Evolutionary conservation across 805 yeast genomes (phyloP).

Genomic region (Candida xyloterini): DNA sequence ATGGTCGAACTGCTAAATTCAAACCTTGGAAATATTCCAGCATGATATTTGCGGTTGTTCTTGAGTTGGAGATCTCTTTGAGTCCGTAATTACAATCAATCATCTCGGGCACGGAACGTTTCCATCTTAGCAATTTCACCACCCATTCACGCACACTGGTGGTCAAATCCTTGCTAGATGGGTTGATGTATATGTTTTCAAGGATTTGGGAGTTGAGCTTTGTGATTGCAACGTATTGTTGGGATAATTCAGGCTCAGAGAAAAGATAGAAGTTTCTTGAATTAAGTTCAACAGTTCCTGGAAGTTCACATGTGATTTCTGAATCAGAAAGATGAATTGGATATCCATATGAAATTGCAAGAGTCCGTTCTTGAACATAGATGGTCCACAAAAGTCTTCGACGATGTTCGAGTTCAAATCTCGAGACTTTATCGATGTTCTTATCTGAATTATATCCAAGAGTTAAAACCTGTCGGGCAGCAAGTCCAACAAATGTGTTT

Average conservation of each 20-base stretch:
- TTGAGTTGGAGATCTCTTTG: conserved; percentile 41
- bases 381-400: conserved; percentile 27
- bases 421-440: conserved; percentile 46
- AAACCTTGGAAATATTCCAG: conserved; percentile 76
- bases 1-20: conserved; percentile 68
- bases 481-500: conserved; percentile 65
- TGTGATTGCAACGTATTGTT: conserved; percentile 64
- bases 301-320: conserved; percentile 65
- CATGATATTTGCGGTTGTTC: conserved; percentile 63
- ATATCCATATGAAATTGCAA: conserved; percentile 67
- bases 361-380: conserved; percentile 46
- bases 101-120: conserved; percentile 55
- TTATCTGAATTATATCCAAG: conserved; percentile 74
- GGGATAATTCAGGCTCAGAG: conserved; percentile 66
- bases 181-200: conserved; percentile 61
- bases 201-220: conserved; percentile 66
- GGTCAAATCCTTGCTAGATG: conserved; percentile 60
- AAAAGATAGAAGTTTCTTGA: conserved; percentile 54
- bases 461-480: conserved; percentile 58
- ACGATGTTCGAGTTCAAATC: conserved; percentile 45
- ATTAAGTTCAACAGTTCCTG: conserved; percentile 56
- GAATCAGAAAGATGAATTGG: conserved; percentile 70
- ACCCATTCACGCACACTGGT: conserved; percentile 65
- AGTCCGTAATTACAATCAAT: conserved; percentile 57
- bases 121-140: conserved; percentile 61